Evolutionary conservation across 2,329 filamentous ascomycete species (phyloP).

Genomic region (Biscogniauxia sp.): DNA sequence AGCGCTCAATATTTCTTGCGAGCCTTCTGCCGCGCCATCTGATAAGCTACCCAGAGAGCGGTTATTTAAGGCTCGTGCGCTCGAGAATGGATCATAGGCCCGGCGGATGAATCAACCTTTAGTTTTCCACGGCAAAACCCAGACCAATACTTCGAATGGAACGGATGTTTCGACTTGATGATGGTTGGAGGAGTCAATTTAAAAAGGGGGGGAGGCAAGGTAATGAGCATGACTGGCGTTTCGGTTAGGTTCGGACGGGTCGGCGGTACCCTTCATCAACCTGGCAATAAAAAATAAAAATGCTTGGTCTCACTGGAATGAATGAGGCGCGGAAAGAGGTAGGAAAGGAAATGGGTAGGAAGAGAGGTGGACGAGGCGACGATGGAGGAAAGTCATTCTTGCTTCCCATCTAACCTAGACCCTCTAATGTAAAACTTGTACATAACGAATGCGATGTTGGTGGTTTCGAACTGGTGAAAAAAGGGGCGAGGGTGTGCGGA

Average conservation of each 20-base stretch:
- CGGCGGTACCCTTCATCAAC: not conserved
- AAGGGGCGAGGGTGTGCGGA: too few relatives aligned
- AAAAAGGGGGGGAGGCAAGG: conserved; percentile 4
- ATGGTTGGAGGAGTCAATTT: not conserved
- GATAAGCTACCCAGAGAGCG: not conserved
- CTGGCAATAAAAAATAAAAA: conserved; percentile 11
- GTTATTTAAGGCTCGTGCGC: not conserved
- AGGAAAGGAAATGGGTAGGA: not conserved
- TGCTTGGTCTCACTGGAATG: conserved; percentile 2
- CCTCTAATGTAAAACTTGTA: not conserved
- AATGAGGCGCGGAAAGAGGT: not conserved
- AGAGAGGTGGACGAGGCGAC: not conserved
- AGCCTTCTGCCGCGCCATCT: not conserved
- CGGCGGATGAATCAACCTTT: not conserved
- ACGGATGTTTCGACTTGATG: not conserved
- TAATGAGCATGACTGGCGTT: conserved; percentile 20
- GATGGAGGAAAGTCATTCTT: not conserved
- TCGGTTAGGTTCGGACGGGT: conserved; percentile 3
- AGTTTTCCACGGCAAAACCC: not conserved
- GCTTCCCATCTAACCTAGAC: not conserved
- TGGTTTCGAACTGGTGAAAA: not conserved
- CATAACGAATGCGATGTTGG: not conserved
- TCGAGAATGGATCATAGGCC: not conserved
- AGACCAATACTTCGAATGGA: not conserved
- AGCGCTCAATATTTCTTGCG: not conserved